Conservation (phyloP, 164 flowering plant species). For the Akebia trifoliata region DNA sequence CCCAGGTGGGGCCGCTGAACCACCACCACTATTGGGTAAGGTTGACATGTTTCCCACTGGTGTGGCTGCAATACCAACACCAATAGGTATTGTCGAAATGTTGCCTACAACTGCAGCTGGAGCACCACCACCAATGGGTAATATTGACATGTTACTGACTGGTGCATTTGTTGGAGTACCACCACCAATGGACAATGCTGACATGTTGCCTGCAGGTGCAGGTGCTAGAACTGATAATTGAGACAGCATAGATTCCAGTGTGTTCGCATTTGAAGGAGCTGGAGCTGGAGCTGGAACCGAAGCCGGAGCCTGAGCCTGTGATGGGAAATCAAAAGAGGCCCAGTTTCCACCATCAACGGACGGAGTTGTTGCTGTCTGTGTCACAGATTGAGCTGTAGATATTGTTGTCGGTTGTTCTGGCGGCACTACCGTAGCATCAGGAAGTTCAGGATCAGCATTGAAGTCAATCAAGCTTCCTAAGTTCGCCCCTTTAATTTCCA, state of each 20-base stretch:
- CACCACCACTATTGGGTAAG: slow-evolving; percentile 13
- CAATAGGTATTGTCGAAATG: slow-evolving; percentile 16
- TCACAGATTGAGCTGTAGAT: slow-evolving; percentile 25
- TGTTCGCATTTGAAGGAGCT: slow-evolving; percentile 38
- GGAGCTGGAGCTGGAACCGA: too few species aligned
- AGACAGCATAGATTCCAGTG: slow-evolving; percentile 55
- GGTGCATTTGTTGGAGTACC: slow-evolving; percentile 29
- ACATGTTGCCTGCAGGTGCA: slow-evolving; percentile 24
- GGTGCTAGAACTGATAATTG: slow-evolving; percentile 51
- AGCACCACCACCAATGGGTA: slow-evolving; percentile 16
- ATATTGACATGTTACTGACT: slow-evolving; percentile 17
- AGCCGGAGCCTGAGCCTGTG: slow-evolving; percentile 28
- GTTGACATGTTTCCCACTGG: slow-evolving; percentile 18
- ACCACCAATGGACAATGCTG: slow-evolving; percentile 22
- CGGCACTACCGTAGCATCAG: slow-evolving; percentile 30
- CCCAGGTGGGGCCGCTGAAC: slow-evolving; percentile 23
- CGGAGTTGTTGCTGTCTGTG: slow-evolving; percentile 36
- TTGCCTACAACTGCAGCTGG: slow-evolving; percentile 30
- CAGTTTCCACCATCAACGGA: slow-evolving; percentile 48
- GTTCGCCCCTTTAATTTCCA: slow-evolving; percentile 49
- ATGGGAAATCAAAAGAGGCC: slow-evolving; percentile 79
- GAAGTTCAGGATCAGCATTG: slow-evolving; percentile 75
- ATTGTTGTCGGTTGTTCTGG: slow-evolving; percentile 28
- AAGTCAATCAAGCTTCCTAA: slow-evolving; percentile 83
- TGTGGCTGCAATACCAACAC: slow-evolving; percentile 19